Conservation (phyloP, 2,329 filamentous ascomycete species). For the Colletotrichum aenigma region DNA sequence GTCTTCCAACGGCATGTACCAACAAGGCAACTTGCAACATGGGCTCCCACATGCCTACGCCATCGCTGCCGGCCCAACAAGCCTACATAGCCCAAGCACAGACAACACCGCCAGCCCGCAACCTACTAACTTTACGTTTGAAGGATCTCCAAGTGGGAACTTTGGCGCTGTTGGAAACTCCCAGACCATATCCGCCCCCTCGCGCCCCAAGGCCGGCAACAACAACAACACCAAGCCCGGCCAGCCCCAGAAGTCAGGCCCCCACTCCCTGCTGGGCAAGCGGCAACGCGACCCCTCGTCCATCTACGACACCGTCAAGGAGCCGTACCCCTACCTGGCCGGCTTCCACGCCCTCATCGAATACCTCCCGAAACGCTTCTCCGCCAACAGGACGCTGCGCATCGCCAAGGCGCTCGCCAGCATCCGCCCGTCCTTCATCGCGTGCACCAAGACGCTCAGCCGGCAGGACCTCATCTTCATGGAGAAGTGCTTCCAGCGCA, state of each 20-base stretch:
- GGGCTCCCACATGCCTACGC: slow-evolving; percentile 69
- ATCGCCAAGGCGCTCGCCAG: slow-evolving; percentile 89
- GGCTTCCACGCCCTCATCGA: slow-evolving; percentile 89
- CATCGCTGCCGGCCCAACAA: slow-evolving; percentile 66
- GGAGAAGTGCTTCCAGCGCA: slow-evolving; percentile 96
- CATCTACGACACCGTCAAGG: slow-evolving; percentile 87
- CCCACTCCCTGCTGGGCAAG: slow-evolving; percentile 60
- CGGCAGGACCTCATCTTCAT: slow-evolving; percentile 92
- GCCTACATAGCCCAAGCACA: slow-evolving; percentile 67
- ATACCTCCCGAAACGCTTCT: slow-evolving; percentile 79
- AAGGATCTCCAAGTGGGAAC: slow-evolving; percentile 52
- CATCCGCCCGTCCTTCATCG: slow-evolving; percentile 91
- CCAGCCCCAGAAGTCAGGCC: slow-evolving; percentile 44
- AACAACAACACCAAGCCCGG: slow-evolving; percentile 35
- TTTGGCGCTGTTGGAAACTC: slow-evolving; percentile 18
- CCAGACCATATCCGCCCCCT: slow-evolving; percentile 30
- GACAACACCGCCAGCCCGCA: slow-evolving; percentile 67
- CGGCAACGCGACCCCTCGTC: slow-evolving; percentile 75
- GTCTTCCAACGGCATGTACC: slow-evolving; percentile 50
- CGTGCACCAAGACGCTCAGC: slow-evolving; percentile 87
- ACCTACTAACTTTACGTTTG: slow-evolving; percentile 55
- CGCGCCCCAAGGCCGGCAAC: slow-evolving; percentile 42
- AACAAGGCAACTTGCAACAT: slow-evolving; percentile 64
- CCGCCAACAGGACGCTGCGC: slow-evolving; percentile 75
- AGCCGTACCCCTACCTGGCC: slow-evolving; percentile 88